Base-by-base conservation (phyloP, 495 filamentous ascomycete species). In the Lineolata rhizophorae region DNA sequence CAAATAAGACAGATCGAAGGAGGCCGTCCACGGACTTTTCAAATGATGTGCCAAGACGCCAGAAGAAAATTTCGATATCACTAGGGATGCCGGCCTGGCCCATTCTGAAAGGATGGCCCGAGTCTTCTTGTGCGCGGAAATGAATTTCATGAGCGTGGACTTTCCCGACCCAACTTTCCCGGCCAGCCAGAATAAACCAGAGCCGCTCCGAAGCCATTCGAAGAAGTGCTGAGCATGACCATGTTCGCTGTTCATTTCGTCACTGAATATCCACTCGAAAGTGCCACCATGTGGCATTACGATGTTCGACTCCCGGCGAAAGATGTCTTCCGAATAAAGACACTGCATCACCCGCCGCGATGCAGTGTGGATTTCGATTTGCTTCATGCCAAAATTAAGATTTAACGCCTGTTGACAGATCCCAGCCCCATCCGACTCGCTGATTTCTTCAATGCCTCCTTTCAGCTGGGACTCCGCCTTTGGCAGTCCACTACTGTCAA, bases 41-140 rank as follows among this genome's bases (percentile, higher is more conserved):
- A 13, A 57, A 19, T 2, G 18, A 18, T 1, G 27, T 48, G 0
- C 58, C 58, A 3, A 49, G 24, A 21, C 36, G 47, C 55, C 57
- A 65, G 39, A 63, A 65, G 39, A 55, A 65, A 39, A 61, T 62
- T 17, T 32, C 41, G 1, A 53, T 51, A 48, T 29, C 4, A 43
- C 27, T 1, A 41, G 36, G 9, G 9, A 8, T 8, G 9, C 8
- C 6, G 8, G 8, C 10, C 15, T 8, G 14, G 28, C 9, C 28
- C 28, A 30, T 14, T 8, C 8, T 8, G 9, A 8, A 11, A 30
- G 28, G 8, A 30, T 8, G 8, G 9, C 14, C 15, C 14, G 8
- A 4, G 37, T 40, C 8, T 14, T 35, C 9, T 15, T 4, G 16
- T 35, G 13, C 3, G 11, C 4, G 12, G 1, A 12, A 8, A 40